Evolutionary conservation across 208 protist genomes (phyloP).

Genomic region (Sergeia podlipaevii): DNA sequence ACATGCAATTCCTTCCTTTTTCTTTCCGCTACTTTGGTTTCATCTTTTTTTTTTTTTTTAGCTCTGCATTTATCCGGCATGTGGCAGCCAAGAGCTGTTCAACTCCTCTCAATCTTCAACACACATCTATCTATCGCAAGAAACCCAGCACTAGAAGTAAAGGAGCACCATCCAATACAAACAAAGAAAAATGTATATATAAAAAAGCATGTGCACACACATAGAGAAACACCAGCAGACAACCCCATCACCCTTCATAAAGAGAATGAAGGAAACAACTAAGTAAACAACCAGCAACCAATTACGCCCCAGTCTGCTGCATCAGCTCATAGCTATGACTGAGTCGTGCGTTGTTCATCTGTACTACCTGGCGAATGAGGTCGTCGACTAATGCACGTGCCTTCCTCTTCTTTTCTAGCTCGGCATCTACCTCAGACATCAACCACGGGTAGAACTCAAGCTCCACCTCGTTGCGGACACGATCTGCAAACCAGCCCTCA

Average conservation of each 20-base stretch:
- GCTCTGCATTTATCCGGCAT: no score
- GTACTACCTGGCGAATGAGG: constrained; percentile 81
- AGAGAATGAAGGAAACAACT: no score
- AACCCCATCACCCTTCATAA: no score
- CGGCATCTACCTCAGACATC: constrained; percentile 70
- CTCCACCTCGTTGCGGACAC: constrained; percentile 93
- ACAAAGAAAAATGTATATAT: background rate
- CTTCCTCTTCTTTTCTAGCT: constrained; percentile 82
- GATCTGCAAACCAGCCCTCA: constrained; percentile 96
- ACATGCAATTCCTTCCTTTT: background rate
- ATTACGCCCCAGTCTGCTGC: no score
- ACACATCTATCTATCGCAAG: no score
- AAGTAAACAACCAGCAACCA: no score
- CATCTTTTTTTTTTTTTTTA: no score
- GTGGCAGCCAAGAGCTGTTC: no score
- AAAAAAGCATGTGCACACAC: background rate
- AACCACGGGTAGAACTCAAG: constrained; percentile 95
- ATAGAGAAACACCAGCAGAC: no score
- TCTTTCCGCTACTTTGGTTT: no score
- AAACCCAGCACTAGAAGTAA: no score
- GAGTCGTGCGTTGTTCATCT: constrained; percentile 43
- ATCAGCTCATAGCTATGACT: constrained; percentile 22
- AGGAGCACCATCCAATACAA: background rate
- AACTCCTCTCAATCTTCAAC: background rate
- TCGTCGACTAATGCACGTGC: constrained; percentile 77